Evolutionary conservation across 2,329 filamentous ascomycete genomes (phyloP).

Genomic region (Talaromyces sp.): DNA sequence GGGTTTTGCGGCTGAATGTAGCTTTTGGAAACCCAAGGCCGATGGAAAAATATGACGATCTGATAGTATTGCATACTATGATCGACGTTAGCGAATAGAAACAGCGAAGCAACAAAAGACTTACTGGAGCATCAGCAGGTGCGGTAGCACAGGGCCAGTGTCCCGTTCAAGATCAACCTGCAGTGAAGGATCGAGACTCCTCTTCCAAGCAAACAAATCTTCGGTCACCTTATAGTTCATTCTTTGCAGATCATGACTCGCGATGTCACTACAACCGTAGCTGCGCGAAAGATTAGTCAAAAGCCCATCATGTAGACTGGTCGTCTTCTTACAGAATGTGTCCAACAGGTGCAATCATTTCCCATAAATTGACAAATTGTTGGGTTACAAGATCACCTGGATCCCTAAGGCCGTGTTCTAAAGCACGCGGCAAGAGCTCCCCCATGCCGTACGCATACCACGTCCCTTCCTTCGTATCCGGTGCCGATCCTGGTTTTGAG

Average conservation of each 20-base stretch:
- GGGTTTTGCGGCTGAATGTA: conserved; percentile 42
- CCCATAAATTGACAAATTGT: conserved; percentile 41
- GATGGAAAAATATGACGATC: conserved; percentile 43
- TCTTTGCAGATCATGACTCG: conserved; percentile 36
- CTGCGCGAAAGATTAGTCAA: conserved; percentile 20
- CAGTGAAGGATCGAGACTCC: conserved; percentile 36
- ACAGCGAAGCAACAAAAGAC: background rate
- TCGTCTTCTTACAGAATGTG: conserved; percentile 37
- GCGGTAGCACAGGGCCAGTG: conserved; percentile 33
- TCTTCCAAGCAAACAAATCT: conserved; percentile 42
- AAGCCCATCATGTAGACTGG: background rate
- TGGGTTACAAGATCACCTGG: conserved; percentile 35
- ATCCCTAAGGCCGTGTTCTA: conserved; percentile 26
- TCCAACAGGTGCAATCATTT: conserved; percentile 42
- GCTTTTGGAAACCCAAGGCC: conserved; percentile 44
- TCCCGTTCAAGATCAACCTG: conserved; percentile 36
- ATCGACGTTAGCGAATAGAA: conserved; percentile 2
- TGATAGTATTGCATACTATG: conserved; percentile 44
- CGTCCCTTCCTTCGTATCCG: conserved; percentile 27
- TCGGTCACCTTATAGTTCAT: conserved; percentile 35
- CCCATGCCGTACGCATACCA: conserved; percentile 33
- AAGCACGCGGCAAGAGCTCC: conserved; percentile 19
- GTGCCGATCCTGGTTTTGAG: conserved; percentile 33
- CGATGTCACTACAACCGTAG: conserved; percentile 38
- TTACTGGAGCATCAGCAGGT: conserved; percentile 43